phyloP scores from a whole-genome alignment of 352 stramenopile genomes.

The Elongisporangium undulatum region DNA sequence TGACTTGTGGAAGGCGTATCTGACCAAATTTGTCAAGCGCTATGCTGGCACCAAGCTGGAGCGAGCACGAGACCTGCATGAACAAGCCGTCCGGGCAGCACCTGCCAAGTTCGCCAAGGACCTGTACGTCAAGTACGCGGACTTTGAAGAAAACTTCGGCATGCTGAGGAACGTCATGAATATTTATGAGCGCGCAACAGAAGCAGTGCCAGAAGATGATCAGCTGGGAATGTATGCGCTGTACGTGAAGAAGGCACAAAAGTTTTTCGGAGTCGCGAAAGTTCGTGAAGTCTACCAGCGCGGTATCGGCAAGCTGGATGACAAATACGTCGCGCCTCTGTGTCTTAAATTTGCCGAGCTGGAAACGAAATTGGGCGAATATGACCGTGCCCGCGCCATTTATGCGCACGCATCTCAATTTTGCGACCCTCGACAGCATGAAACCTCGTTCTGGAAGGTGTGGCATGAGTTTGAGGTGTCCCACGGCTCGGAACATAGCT shows the following conservation, averaged over 20 bases:
- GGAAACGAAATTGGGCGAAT: slow-evolving; percentile 96
- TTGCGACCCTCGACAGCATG: slow-evolving; percentile 92
- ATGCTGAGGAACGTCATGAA: slow-evolving; percentile 95
- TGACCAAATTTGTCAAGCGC: slow-evolving; percentile 93
- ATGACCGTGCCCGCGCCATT: slow-evolving; percentile 95
- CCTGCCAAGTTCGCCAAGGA: slow-evolving; percentile 85
- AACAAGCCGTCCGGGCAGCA: slow-evolving; percentile 88
- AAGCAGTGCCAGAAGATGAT: slow-evolving; percentile 81
- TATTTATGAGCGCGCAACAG: slow-evolving; percentile 94
- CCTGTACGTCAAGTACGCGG: slow-evolving; percentile 86
- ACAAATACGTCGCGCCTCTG: slow-evolving; percentile 89
- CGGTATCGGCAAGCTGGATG: slow-evolving; percentile 91
- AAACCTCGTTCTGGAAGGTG: slow-evolving; percentile 93
- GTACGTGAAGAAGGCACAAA: slow-evolving; percentile 94
- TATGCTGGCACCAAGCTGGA: slow-evolving; percentile 97
- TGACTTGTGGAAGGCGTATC: slow-evolving; percentile 96
- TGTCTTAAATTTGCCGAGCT: slow-evolving; percentile 96
- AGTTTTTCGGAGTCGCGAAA: slow-evolving; percentile 95
- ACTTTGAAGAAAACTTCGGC: slow-evolving; percentile 96
- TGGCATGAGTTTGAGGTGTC: slow-evolving; percentile 96
- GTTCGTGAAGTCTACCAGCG: slow-evolving; percentile 96
- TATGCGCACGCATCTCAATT: slow-evolving; percentile 97
- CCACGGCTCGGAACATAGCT: slow-evolving; percentile 97
- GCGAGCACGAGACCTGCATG: slow-evolving; percentile 95
- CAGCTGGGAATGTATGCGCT: slow-evolving; percentile 92